Evolutionary conservation across 2,329 filamentous ascomycete genomes (phyloP).

Genomic region (Sporothrix sp.): DNA sequence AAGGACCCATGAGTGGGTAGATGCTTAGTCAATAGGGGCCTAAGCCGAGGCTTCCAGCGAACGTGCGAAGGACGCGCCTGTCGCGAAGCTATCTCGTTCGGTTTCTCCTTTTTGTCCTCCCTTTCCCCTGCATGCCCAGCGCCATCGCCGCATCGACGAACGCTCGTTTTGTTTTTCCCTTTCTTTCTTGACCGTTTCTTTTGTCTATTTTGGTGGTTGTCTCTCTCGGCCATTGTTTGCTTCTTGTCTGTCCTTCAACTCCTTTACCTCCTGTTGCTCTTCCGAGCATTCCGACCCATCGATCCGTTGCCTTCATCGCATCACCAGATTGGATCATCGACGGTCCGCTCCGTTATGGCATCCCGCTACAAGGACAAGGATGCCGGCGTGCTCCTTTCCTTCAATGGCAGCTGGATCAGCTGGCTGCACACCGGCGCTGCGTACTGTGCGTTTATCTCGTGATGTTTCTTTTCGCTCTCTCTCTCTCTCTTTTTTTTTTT

Average conservation of each 20-base stretch:
- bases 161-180: not conserved
- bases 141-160: not conserved
- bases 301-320: not conserved
- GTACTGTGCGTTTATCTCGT: slow-evolving; percentile 47
- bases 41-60: too few species aligned
- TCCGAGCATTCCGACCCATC: not conserved
- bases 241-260: slow-evolving; percentile 5
- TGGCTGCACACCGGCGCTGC: slow-evolving; percentile 77
- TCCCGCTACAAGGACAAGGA: slow-evolving; percentile 55
- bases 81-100: not conserved
- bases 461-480: not conserved
- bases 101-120: not conserved
- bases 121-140: not conserved
- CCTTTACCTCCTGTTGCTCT: not conserved
- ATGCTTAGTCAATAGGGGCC: too few species aligned
- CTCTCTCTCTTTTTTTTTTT: slow-evolving; percentile 11
- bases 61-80: too few species aligned
- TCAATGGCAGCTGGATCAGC: slow-evolving; percentile 85
- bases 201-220: not conserved
- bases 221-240: not conserved
- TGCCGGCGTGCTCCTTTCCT: slow-evolving; percentile 46
- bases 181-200: not conserved
- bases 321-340: not conserved
- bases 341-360: slow-evolving; percentile 9
- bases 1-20: too few species aligned